These are phyloP conservation scores for Grosmannia clavigera DNA, from an alignment of 2,329 filamentous ascomycete genomes.

Conservation along the genomic window DNA sequence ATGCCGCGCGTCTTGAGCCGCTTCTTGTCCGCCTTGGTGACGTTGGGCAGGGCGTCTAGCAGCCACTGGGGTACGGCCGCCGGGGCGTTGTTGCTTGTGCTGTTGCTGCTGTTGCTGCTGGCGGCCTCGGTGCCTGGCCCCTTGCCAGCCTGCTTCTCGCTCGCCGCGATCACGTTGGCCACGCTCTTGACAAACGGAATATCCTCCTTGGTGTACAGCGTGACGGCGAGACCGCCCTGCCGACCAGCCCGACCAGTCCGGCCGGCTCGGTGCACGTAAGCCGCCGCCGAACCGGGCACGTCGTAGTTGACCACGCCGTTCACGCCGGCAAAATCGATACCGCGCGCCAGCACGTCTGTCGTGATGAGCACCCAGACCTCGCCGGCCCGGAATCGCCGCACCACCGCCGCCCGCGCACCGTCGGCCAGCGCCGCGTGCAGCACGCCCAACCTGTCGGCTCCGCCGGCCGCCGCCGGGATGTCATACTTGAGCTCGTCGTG, in stretches of 20 bases:
- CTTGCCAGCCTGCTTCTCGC: conserved; percentile 53
- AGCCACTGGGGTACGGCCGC: conserved; percentile 64
- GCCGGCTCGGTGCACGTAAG: conserved; percentile 87
- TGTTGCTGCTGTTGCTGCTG: conserved; percentile 20
- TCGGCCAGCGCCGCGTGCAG: conserved; percentile 80
- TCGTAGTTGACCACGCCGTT: conserved; percentile 98
- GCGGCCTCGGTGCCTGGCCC: not conserved
- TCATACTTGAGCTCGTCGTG: conserved; percentile 89
- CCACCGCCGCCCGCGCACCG: conserved; percentile 61
- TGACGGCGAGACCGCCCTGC: conserved; percentile 79
- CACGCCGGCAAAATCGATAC: conserved; percentile 87
- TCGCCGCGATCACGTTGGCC: conserved; percentile 80
- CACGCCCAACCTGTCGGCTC: conserved; percentile 72
- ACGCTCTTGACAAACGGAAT: conserved; percentile 80
- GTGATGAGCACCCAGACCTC: conserved; percentile 97
- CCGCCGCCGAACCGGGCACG: conserved; percentile 78
- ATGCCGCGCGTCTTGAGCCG: conserved; percentile 72
- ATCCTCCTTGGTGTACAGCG: conserved; percentile 92
- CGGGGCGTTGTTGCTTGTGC: conserved; percentile 37
- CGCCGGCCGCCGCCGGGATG: conserved; percentile 78
- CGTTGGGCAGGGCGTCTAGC: conserved; percentile 71
- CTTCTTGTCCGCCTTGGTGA: conserved; percentile 74
- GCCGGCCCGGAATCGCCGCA: conserved; percentile 80
- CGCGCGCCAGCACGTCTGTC: conserved; percentile 82
- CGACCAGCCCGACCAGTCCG: conserved; percentile 81